phyloP scores from a whole-genome alignment of 495 filamentous ascomycete species.

The Diplogelasinospora grovesii region DNA sequence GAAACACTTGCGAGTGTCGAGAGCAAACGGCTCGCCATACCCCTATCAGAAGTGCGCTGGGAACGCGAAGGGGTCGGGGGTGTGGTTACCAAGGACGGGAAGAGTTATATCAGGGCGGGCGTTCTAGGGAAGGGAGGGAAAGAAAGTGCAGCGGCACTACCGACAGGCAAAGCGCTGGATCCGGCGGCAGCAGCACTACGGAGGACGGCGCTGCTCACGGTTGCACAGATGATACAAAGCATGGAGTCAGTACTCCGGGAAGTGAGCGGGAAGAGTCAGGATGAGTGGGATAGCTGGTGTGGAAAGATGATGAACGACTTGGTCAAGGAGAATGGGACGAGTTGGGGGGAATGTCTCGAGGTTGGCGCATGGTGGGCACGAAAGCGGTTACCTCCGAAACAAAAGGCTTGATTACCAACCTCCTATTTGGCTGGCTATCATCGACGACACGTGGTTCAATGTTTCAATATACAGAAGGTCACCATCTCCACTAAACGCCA shows the following conservation, averaged over 20 bases:
- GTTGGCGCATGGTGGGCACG: slow-evolving; percentile 91
- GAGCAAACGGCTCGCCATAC: slow-evolving; percentile 72
- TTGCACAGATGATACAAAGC: slow-evolving; percentile 82
- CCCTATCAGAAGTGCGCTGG: slow-evolving; percentile 82
- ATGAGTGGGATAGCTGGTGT: slow-evolving; percentile 91
- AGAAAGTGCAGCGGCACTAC: slow-evolving; percentile 9
- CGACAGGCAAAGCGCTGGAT: slow-evolving; percentile 46
- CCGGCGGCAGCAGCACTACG: slow-evolving; percentile 68
- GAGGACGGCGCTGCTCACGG: slow-evolving; percentile 68
- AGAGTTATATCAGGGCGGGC: slow-evolving; percentile 43
- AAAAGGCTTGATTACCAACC: too few relatives aligned
- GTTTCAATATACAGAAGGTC: too few relatives aligned
- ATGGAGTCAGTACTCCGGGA: slow-evolving; percentile 80
- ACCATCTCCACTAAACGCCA: too few relatives aligned
- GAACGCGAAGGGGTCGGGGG: slow-evolving; percentile 65
- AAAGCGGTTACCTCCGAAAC: slow-evolving; percentile 48
- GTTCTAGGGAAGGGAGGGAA: slow-evolving; percentile 19
- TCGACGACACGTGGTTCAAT: too few relatives aligned
- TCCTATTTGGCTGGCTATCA: too few relatives aligned
- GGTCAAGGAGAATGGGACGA: slow-evolving; percentile 68
- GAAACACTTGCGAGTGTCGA: slow-evolving; percentile 65
- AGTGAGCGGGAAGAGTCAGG: slow-evolving; percentile 73
- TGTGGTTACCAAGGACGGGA: slow-evolving; percentile 46
- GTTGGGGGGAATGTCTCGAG: slow-evolving; percentile 85
- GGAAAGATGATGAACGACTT: slow-evolving; percentile 79